Base-by-base conservation (phyloP, 352 stramenopile genomes). In the Globisporangium apiculatum region DNA sequence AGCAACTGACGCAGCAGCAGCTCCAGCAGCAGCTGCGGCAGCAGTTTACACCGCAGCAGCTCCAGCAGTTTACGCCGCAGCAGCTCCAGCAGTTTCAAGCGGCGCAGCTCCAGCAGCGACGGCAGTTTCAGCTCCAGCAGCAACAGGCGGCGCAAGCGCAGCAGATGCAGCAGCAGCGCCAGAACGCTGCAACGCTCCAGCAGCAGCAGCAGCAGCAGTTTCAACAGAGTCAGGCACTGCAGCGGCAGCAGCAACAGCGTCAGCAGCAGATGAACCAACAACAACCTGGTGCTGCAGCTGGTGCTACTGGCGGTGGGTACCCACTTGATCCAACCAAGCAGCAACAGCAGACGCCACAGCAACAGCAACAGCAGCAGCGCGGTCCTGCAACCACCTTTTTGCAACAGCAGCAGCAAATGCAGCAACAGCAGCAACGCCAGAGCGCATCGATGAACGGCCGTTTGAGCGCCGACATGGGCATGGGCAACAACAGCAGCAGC, bases 201-300 rank as follows among this genome's bases (percentile, higher is more conserved):
- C 82, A 91, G 49, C 86, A n/a, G n/a, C n/a, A 87, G 57, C 57
- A 69, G 84, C 70, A 83, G 42, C 61, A 76, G 86, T 60, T 75
- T 88, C 80, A 91, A 55, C 86, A 89, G 71, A 76, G 79, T 1
- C 82, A 91, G 62, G 89, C 81, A 5, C 81, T 91, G 62, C 81
- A 91, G 65, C 68, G 79, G 45, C 76, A 85, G 51, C 65, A 69
- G 15, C 80, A 89, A 53, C 86, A 89, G 71, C 78, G 80, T 85
- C 42, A 70, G 72, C 62, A 64, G 37, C 66, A 73, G 36, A 58
- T 60, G 52, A 53, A 69, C 37, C 67, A 74, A 24, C 40, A 43
- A 43, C 40, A 43, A 3, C 40, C 61, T 31, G 24, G 24, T 31
- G 24, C 24, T 31, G 24, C 24, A 31, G 24, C 24, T 31, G 24